Evolutionary conservation across 2,329 filamentous ascomycete species (phyloP).

Genomic region (Cercospora janseana): DNA sequence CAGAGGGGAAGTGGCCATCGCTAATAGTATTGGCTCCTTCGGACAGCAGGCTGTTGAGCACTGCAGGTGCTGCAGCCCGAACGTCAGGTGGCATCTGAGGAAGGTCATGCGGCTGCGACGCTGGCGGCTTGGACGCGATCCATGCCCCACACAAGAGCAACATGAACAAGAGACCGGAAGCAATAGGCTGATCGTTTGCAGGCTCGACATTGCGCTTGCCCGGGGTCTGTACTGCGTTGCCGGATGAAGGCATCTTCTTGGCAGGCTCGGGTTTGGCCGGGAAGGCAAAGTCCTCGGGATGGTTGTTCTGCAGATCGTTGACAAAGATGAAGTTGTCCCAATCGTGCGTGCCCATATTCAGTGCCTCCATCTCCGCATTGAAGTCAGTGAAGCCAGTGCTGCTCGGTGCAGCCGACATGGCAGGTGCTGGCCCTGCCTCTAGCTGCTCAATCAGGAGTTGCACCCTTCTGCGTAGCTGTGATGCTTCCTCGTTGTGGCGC

Average conservation of each 20-base stretch:
- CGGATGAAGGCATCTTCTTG: slow-evolving; percentile 26
- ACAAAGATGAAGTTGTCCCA: slow-evolving; percentile 84
- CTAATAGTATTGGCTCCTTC: slow-evolving; percentile 18
- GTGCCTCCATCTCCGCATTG: slow-evolving; percentile 78
- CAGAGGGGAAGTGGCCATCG: slow-evolving; percentile 14
- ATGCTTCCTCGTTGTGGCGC: slow-evolving; percentile 83
- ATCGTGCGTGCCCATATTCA: slow-evolving; percentile 66
- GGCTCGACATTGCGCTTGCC: slow-evolving; percentile 43
- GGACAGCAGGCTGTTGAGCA: slow-evolving; percentile 67
- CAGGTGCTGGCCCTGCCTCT: slow-evolving; percentile 54
- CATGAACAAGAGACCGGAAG: slow-evolving; percentile 85
- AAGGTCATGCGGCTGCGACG: slow-evolving; percentile 66
- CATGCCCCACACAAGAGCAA: slow-evolving; percentile 95
- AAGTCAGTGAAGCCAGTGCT: slow-evolving; percentile 65
- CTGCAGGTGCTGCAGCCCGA: slow-evolving; percentile 70
- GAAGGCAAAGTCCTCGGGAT: slow-evolving; percentile 55
- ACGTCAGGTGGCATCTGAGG: slow-evolving; percentile 78
- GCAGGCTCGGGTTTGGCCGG: slow-evolving; percentile 41
- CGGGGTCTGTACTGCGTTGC: slow-evolving; percentile 21
- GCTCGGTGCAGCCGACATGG: slow-evolving; percentile 52
- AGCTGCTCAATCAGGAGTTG: slow-evolving; percentile 68
- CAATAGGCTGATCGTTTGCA: slow-evolving; percentile 57
- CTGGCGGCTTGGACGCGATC: slow-evolving; percentile 80
- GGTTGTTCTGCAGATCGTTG: slow-evolving; percentile 46
- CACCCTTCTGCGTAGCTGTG: slow-evolving; percentile 89